phyloP scores from a whole-genome alignment of 768 basidiomycete species.

The Lactarius tabidus region DNA sequence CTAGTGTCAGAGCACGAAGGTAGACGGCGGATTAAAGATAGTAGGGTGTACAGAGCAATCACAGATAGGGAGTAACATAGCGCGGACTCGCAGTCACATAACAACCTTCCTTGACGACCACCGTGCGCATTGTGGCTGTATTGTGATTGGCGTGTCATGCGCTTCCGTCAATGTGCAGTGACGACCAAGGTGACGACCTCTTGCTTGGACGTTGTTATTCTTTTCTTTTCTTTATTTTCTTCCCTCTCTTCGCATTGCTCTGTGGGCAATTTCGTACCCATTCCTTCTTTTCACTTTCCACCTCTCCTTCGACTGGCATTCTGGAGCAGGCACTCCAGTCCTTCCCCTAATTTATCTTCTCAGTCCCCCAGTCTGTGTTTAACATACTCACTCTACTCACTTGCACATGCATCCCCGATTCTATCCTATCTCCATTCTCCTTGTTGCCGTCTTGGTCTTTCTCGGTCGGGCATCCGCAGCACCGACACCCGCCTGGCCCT shows the following conservation, averaged over 20 bases:
- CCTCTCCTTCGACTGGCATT: constrained; percentile 23
- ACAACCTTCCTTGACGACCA: background rate
- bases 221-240: constrained; percentile 9
- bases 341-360: constrained; percentile 25
- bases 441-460: constrained; percentile 1
- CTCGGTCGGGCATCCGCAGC: constrained; percentile 9
- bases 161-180: background rate
- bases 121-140: background rate
- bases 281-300: constrained; percentile 28
- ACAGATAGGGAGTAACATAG: constrained; percentile 56
- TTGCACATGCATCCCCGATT: constrained; percentile 28
- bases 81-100: background rate
- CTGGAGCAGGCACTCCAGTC: constrained; percentile 41
- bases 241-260: constrained; percentile 30
- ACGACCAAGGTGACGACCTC: background rate
- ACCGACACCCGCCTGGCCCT: background rate
- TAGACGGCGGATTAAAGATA: constrained; percentile 51
- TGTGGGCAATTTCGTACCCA: constrained; percentile 33
- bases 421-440: constrained; percentile 1
- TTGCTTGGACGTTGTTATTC: constrained; percentile 1
- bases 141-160: background rate
- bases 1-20: constrained; percentile 35
- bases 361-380: constrained; percentile 20
- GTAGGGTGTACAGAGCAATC: constrained; percentile 82
- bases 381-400: constrained; percentile 24